Evolutionary conservation across 2,329 filamentous ascomycete genomes (phyloP).

Genomic region (Parafenestella ontariensis): DNA sequence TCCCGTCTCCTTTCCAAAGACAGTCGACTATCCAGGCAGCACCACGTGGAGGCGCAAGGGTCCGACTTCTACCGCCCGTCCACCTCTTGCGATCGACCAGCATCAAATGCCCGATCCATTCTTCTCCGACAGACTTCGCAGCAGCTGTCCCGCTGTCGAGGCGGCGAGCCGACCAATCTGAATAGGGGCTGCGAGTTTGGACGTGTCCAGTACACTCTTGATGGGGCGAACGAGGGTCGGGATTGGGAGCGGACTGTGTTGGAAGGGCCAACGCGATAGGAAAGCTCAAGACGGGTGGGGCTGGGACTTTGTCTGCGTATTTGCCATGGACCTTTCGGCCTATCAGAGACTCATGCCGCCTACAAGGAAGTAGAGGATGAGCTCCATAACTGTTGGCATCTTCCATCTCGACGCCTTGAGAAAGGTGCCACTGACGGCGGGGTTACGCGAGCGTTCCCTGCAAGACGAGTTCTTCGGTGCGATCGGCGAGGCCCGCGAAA

Average conservation of each 20-base stretch:
- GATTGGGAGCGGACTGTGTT: background rate
- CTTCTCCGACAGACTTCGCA: constrained; percentile 26
- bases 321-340: constrained; percentile 38
- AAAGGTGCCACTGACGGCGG: constrained; percentile 30
- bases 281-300: background rate
- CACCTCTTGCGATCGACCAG: constrained; percentile 39
- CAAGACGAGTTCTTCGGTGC: constrained; percentile 17
- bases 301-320: constrained; percentile 21
- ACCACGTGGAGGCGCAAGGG: constrained; percentile 48
- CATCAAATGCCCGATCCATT: constrained; percentile 24
- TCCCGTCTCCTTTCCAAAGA: constrained; percentile 6
- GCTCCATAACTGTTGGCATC: constrained; percentile 39
- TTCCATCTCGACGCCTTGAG: constrained; percentile 29
- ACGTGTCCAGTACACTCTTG: background rate
- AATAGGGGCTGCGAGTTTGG: too few species aligned
- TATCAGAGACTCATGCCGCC: constrained; percentile 24
- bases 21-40: constrained; percentile 43
- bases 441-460: constrained; percentile 24
- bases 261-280: background rate
- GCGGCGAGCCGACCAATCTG: background rate
- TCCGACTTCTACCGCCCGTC: constrained; percentile 46
- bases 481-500: background rate
- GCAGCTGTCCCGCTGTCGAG: constrained; percentile 18
- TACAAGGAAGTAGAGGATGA: constrained; percentile 5
- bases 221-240: background rate